Evolutionary conservation across 345 rosid genomes (phyloP).

Genomic region (Populus nigra): DNA sequence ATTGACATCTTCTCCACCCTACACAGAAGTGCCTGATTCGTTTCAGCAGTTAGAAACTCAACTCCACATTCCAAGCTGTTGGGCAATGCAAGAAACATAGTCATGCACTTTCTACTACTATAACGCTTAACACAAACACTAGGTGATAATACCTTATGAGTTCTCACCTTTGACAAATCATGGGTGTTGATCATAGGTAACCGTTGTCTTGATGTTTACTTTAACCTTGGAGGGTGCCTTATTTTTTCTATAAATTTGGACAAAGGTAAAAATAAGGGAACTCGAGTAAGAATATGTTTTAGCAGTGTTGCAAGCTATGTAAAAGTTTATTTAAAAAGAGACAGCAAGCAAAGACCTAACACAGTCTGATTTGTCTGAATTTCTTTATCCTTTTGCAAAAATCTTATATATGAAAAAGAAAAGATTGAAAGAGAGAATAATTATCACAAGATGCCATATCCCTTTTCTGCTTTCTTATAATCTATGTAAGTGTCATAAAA

Average conservation of each 20-base stretch:
- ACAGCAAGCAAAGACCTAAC: background rate
- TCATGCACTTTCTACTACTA: background rate
- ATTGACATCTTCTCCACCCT: no score
- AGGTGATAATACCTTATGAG: background rate
- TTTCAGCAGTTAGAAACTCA: background rate
- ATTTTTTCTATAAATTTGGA: background rate
- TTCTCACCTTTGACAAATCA: background rate
- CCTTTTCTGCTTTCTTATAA: background rate
- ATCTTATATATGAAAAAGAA: background rate
- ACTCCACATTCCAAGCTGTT: background rate
- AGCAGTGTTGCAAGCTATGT: background rate
- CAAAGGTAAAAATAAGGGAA: background rate
- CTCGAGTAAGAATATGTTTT: background rate
- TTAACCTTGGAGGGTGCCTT: background rate
- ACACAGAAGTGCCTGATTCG: background rate
- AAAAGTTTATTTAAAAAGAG: background rate
- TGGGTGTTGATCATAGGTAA: background rate
- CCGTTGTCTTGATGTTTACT: background rate
- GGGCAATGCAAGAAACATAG: background rate
- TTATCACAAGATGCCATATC: background rate
- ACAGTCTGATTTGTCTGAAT: background rate
- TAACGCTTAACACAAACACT: background rate
- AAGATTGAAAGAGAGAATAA: background rate
- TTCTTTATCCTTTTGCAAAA: background rate
- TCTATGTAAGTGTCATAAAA: background rate